These are phyloP conservation scores for Oryza australiensis DNA, from an alignment of 176 grass and related monocot species.

Conservation along the genomic window DNA sequence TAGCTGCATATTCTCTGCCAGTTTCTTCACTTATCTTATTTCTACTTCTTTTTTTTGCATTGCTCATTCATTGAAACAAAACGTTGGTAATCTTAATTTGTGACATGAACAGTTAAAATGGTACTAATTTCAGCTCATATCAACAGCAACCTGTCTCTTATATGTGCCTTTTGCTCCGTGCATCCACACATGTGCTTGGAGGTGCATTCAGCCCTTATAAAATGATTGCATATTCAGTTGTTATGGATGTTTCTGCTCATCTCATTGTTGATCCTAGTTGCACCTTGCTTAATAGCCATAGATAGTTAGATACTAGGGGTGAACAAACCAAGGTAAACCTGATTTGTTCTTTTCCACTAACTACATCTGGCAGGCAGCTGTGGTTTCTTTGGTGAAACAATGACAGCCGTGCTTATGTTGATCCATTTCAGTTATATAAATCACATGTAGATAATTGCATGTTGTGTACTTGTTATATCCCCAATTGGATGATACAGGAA, in stretches of 20 bases:
- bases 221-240: background rate
- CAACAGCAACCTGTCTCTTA: background rate
- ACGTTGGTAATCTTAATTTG: background rate
- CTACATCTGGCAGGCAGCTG: background rate
- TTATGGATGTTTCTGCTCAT: background rate
- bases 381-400: background rate
- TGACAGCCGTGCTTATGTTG: background rate
- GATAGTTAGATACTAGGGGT: background rate
- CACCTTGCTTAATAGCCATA: background rate
- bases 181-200: background rate
- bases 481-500: background rate
- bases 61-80: background rate
- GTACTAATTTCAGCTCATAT: background rate
- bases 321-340: background rate
- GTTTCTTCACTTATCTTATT: background rate
- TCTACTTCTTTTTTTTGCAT: conserved; percentile 1
- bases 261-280: background rate
- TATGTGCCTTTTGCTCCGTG: background rate
- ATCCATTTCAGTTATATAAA: background rate
- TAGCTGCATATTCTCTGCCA: background rate
- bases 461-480: background rate
- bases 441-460: background rate
- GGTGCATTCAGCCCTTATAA: background rate
- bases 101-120: background rate
- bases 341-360: background rate